A percentile compares a stretch with the other conserved stretches of the same genome.
Conservation (phyloP, 345 rosid genomes). For the Microcos paniculata region DNA sequence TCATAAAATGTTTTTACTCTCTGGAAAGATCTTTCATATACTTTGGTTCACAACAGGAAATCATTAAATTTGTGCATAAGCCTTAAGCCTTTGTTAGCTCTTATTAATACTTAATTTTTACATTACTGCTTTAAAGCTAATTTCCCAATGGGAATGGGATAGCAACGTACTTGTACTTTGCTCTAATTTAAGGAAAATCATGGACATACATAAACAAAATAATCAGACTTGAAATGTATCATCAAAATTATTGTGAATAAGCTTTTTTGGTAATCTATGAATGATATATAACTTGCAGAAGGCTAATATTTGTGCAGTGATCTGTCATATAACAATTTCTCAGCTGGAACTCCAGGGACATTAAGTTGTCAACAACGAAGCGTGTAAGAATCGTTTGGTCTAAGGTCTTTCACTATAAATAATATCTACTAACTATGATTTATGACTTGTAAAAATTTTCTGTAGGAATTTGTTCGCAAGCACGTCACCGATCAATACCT, state of each 20-base stretch:
- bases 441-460: background rate
- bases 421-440: background rate
- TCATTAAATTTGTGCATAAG: background rate
- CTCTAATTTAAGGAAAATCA: background rate
- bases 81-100: background rate
- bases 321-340: conserved; percentile 38
- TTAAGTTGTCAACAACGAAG: conserved; percentile 4
- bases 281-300: background rate
- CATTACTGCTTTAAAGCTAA: background rate
- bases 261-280: background rate
- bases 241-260: background rate
- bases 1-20: background rate
- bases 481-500: conserved; percentile 19
- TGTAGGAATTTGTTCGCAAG: conserved; percentile 45
- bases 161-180: conserved; percentile 6
- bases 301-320: conserved; percentile 27
- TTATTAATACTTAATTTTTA: background rate
- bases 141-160: background rate
- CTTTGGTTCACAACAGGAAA: background rate
- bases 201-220: background rate
- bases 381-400: conserved; percentile 24
- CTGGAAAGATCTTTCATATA: background rate
- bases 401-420: no score
- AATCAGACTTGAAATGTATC: background rate
- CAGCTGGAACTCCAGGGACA: background rate